Conservation (phyloP, 2,329 filamentous ascomycete species). For the Neofusicoccum sp. region DNA sequence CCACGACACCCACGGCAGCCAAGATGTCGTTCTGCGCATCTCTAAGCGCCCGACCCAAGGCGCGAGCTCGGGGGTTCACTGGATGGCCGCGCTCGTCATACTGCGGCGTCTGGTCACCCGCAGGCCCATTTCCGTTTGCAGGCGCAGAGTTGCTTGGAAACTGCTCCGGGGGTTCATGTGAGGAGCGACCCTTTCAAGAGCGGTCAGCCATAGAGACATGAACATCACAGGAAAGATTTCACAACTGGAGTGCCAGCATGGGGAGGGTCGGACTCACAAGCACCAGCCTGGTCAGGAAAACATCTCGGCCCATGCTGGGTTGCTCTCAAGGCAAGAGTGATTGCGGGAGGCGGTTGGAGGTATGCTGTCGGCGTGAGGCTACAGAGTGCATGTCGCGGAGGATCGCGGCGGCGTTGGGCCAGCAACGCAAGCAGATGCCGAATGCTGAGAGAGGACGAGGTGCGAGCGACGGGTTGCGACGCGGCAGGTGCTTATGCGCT, state of each 20-base stretch:
- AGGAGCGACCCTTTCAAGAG: slow-evolving; percentile 38
- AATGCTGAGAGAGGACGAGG: background rate
- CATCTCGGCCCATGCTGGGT: slow-evolving; percentile 18
- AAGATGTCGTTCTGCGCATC: slow-evolving; percentile 50
- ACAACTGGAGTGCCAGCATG: too few relatives aligned
- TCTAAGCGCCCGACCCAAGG: slow-evolving; percentile 40
- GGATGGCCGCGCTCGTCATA: slow-evolving; percentile 48
- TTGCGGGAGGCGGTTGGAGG: background rate
- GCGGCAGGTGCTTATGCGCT: background rate
- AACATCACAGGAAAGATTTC: background rate
- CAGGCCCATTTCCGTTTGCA: background rate
- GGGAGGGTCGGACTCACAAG: slow-evolving; percentile 13
- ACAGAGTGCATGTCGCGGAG: background rate
- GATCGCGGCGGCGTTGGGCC: too few relatives aligned
- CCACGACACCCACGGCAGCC: slow-evolving; percentile 47
- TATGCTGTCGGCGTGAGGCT: background rate
- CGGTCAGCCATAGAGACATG: background rate
- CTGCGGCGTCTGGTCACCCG: slow-evolving; percentile 21
- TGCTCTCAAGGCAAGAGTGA: background rate
- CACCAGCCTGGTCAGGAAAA: slow-evolving; percentile 17
- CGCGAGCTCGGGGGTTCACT: slow-evolving; percentile 40
- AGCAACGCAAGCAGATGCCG: background rate
- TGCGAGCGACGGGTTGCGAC: background rate
- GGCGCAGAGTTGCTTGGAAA: slow-evolving; percentile 16
- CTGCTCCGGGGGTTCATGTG: slow-evolving; percentile 35